Evolutionary conservation across 2,329 filamentous ascomycete species (phyloP), one percentile per base, ranked within the genome.

Genomic region (Trichoderma oligosporum): DNA sequence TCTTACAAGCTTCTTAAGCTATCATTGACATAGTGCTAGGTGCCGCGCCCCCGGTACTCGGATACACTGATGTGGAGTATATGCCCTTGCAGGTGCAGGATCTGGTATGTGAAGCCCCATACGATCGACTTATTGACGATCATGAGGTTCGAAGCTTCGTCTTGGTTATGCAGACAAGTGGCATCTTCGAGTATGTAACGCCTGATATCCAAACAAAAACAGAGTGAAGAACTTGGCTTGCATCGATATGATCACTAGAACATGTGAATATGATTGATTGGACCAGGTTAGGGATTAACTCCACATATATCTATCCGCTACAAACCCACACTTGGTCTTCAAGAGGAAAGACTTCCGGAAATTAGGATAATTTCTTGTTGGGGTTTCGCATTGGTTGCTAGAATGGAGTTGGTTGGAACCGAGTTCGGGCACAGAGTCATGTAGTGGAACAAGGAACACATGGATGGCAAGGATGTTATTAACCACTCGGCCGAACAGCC

Each of bases 381-480:
- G 29, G 39, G 33, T 12, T 35, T 36, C 20, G 25, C 33, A 41
- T n/a, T 49, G 11, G 22, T 44, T 11, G 39, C 12, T 22, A 2
- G 18, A 24, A 41, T 7, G 16, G 36, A 41, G 38, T 18, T 44
- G 14, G 22, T 4, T n/a, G 41, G 22, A 44, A 22, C 6, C 20
- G 7, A 16, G 41, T n/a, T 44, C 14, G 25, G 33, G 11, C n/a
- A 9, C 27, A 8, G 49, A 53, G 38, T 16, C 24, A 29, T 35
- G 16, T 2, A 18, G 31, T 24, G 33, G 39, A 14, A 27, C 39
- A 18, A 16, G 24, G n/a, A 42, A 29, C 38, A 53, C 38, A 53
- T 53, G 49, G 49, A 18, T 25, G n/a, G n/a, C 49, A 53, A 20
- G 38, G 49, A 53, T 54, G 16, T 29, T 54, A 11, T 29, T n/a